A percentile compares a stretch with the other conserved stretches of the same genome.
Evolutionary conservation across 2,329 filamentous ascomycete genomes (phyloP).

Genomic region (Trichoderma sp.): DNA sequence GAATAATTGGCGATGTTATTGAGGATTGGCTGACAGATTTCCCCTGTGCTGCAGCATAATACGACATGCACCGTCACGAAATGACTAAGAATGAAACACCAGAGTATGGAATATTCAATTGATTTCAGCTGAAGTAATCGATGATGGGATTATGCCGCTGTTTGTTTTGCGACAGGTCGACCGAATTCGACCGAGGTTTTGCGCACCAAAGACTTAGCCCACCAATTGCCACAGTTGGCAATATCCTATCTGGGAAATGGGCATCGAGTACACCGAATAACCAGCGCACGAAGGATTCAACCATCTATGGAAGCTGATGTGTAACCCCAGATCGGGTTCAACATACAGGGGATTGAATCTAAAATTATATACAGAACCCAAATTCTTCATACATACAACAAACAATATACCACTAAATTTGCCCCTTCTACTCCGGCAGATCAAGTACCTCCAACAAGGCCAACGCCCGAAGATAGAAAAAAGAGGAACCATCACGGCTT

Average conservation of each 20-base stretch:
- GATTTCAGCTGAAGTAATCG: not conserved
- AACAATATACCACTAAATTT: not conserved
- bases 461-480: not conserved
- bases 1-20: not conserved
- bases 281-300: not conserved
- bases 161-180: not conserved
- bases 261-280: not conserved
- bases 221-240: not conserved
- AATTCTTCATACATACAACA: not conserved
- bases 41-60: not conserved
- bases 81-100: too few relatives aligned
- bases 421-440: not conserved
- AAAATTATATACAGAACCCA: not conserved
- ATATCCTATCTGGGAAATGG: not conserved
- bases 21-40: not conserved
- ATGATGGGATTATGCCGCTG: not conserved
- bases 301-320: not conserved
- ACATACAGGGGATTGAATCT: not conserved
- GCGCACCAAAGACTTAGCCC: not conserved
- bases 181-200: constrained; percentile 2
- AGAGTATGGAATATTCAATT: not conserved
- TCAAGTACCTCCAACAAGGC: not conserved
- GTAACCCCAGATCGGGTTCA: not conserved
- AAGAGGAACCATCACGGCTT: not conserved
- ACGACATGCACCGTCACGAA: not conserved